Evolutionary conservation across 768 basidiomycete species (phyloP).

Genomic region (Tubosaeta sp.): DNA sequence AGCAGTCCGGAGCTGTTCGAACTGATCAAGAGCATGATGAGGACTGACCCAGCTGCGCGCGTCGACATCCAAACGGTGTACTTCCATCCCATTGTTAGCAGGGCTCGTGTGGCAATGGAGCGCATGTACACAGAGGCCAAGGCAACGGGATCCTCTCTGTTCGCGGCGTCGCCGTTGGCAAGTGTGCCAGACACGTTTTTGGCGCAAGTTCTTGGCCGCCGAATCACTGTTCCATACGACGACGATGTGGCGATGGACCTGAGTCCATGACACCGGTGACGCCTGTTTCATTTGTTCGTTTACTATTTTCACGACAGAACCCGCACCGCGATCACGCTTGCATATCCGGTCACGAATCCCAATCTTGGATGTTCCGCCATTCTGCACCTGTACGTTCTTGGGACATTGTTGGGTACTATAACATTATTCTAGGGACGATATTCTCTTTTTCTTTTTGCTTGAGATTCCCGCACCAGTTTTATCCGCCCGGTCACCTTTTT

Average conservation of each 20-base stretch:
- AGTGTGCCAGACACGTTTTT: slow-evolving; percentile 61
- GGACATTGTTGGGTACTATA: slow-evolving; percentile 33
- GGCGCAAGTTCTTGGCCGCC: slow-evolving; percentile 50
- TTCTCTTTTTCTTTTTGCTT: slow-evolving; percentile 24
- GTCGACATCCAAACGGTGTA: slow-evolving; percentile 54
- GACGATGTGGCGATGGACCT: slow-evolving; percentile 39
- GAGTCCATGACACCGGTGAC: slow-evolving; percentile 26
- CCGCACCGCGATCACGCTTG: neutral
- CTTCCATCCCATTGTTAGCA: slow-evolving; percentile 57
- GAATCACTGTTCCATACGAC: slow-evolving; percentile 2
- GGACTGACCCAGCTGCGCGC: slow-evolving; percentile 59
- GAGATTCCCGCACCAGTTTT: slow-evolving; percentile 8
- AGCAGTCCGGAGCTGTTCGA: slow-evolving; percentile 61
- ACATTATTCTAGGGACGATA: slow-evolving; percentile 33
- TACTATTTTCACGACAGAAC: slow-evolving; percentile 1
- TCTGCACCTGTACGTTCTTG: slow-evolving; percentile 31
- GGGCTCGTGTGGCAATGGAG: slow-evolving; percentile 65
- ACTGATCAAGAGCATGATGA: slow-evolving; percentile 76
- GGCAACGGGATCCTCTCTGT: slow-evolving; percentile 38
- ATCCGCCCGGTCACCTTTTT: slow-evolving; percentile 13
- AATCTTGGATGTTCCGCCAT: slow-evolving; percentile 19
- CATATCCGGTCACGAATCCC: slow-evolving; percentile 4
- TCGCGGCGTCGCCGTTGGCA: slow-evolving; percentile 60
- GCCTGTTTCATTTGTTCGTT: neutral
- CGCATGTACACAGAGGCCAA: slow-evolving; percentile 34